Evolutionary conservation across 768 basidiomycete species (phyloP), one percentile per base, ranked within the genome.

Genomic region (Leccinum truebloodii): DNA sequence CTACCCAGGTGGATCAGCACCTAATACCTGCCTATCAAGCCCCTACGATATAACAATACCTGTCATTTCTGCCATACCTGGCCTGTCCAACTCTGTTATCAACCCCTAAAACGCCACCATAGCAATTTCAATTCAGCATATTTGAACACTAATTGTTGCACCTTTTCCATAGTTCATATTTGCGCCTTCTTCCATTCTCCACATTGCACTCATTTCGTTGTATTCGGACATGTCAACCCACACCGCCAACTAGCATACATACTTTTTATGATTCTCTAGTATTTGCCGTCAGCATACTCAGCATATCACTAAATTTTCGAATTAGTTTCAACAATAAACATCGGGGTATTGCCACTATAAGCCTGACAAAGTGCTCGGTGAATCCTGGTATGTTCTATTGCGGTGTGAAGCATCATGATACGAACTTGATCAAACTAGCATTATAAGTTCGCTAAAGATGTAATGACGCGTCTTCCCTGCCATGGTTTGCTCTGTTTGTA

Each of bases 401-500:
- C 8, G 41, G 13, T 52, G 50, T 37, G 20, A 52, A 39, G 50
- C 54, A 46, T 6, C 22, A 28, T 14, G 9, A 54, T 20, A 16
- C 46, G 26, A 37, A 55, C 34, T 28, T 20, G 24, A 39, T 30
- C 39, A 20, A 51, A 41, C 28, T 26, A 55, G 0, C 41, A 20
- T 1, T 13, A 20, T n/a, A 48, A n/a, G 28, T 49, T 26, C 39
- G 18, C n/a, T 24, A 59, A 22, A 24, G 48, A 48, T 66, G 63
- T 46, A 63, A 64, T 50, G 62, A 28, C 46, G 51, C n/a, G 59
- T 55, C 61, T 54, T 68, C 72, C 52, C 55, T 69, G 52, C 68
- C 57, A 12, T 68, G 73, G 50, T 39, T 69, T 57, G 90, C 68
- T 60, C 89, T 83, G 44, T 78, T 70, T 30, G 82, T 77, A 73